A percentile compares a stretch with the other conserved stretches of the same genome.
Conservation (phyloP, 1,284 basidiomycete species). For the Ceratobasidium sp. region DNA sequence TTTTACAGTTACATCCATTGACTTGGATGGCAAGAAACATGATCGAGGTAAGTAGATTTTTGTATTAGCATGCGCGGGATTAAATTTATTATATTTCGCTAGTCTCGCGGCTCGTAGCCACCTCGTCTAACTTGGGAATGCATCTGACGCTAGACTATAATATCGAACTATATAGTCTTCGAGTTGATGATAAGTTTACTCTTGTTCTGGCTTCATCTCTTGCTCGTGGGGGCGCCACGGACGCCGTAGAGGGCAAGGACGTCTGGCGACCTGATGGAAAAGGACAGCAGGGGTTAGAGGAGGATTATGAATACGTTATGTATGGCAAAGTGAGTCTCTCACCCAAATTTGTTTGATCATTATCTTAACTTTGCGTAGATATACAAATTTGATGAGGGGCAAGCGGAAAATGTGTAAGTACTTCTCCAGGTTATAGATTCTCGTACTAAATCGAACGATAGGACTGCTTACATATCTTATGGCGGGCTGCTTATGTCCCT, state of each 20-base stretch:
- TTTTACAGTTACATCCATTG: conserved; percentile 86
- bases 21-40: conserved; percentile 96
- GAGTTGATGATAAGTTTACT: conserved; percentile 80
- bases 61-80: conserved; percentile 25
- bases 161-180: conserved; percentile 84
- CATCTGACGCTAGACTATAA: conserved; percentile 92
- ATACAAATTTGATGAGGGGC: conserved; percentile 95
- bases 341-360: conserved; percentile 15
- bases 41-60: conserved; percentile 80
- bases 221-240: conserved; percentile 69
- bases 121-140: conserved; percentile 91
- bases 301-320: conserved; percentile 99
- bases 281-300: conserved; percentile 88
- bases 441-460: conserved; percentile 55
- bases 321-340: conserved; percentile 86
- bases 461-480: conserved; percentile 95
- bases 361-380: conserved; percentile 67
- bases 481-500: conserved; percentile 97
- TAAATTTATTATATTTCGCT: not conserved
- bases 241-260: conserved; percentile 73
- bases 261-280: conserved; percentile 92
- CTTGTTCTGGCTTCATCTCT: conserved; percentile 90
- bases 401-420: conserved; percentile 84
- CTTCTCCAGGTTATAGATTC: conserved; percentile 25
- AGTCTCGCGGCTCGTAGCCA: conserved; percentile 90